Evolutionary conservation across 2,329 filamentous ascomycete genomes (phyloP), one percentile per base, ranked within the genome.

Genomic region (Talaromyces rugulosus): DNA sequence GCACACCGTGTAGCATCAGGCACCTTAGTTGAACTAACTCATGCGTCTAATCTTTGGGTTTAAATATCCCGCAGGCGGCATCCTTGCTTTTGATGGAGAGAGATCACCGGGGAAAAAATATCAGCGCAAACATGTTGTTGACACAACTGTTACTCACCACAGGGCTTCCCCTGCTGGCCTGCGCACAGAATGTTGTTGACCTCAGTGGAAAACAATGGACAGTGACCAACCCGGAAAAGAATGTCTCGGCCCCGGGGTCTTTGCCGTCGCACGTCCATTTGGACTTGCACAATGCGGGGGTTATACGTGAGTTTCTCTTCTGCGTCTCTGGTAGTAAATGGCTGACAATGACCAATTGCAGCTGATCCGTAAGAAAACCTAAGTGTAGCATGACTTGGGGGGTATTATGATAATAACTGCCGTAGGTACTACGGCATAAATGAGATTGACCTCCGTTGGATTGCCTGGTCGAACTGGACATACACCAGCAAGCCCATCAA

Each of bases 191-290:
- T 56, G 68, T 81, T 11, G 65, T 79, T 44, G 77, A 80, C 56
- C 69, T 83, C 3, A 77, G 75, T 36, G 72, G 73, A 11, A 70
- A 78, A 51, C 63, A 69, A 23, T 82, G 81, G 81, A 80, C 74
- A 1, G 68, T 83, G 8, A 75, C 74, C 6, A 83, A 80, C 65
- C 69, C 73, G 16, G 72, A 72, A 5, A 69, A 79, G 52, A 83
- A 85, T 62, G 79, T 82, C 31, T 82, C 80, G 0, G 81, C 87
- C 1, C 81, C 83, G 0, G 85, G 79, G 1, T 75, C 75, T 27
- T 76, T 86, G 4, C 85, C 85, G 2, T 86, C 83, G 0, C 83
- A 87, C 57, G 84, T 79, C 0, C 85, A 88, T 70, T 70, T 88
- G 14, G 85, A 88, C 68, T 75, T 88, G 1, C 79, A 78, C 50